These are phyloP conservation scores for Rachicladosporium sp. DNA, from an alignment of 2,329 filamentous ascomycete species.

Conservation along the genomic window DNA sequence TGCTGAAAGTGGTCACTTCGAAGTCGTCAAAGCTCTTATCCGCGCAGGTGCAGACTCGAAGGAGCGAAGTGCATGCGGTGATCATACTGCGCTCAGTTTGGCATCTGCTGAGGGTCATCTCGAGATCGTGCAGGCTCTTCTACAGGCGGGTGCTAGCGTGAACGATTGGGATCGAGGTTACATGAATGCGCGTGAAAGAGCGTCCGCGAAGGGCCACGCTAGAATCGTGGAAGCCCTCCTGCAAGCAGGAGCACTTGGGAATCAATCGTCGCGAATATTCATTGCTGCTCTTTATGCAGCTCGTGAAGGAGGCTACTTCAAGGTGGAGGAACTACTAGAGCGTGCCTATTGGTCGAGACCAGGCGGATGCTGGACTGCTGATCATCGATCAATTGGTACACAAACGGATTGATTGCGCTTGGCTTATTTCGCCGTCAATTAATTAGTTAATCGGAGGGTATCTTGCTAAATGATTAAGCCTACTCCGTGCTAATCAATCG, in stretches of 20 bases:
- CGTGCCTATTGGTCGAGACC: too few relatives aligned
- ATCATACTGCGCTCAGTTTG: conserved; percentile 5
- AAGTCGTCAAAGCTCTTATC: background rate
- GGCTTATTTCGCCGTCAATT: too few relatives aligned
- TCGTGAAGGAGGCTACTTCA: too few relatives aligned
- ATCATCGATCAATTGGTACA: too few relatives aligned
- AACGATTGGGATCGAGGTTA: conserved; percentile 5
- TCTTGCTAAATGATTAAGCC: too few relatives aligned
- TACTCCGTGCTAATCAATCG: too few relatives aligned
- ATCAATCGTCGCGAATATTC: conserved; percentile 3
- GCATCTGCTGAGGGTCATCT: conserved; percentile 3
- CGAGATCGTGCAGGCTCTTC: background rate
- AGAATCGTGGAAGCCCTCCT: conserved; percentile 8
- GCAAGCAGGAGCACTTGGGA: conserved; percentile 8
- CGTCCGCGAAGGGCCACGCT: conserved; percentile 1
- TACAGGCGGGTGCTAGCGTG: conserved; percentile 6
- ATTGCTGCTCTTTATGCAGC: conserved; percentile 8
- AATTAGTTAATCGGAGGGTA: too few relatives aligned
- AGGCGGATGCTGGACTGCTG: too few relatives aligned
- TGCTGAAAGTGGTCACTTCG: conserved; percentile 1
- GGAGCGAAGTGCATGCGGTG: conserved; percentile 3
- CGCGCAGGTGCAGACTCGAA: background rate
- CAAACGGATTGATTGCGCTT: too few relatives aligned
- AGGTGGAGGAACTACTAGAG: too few relatives aligned
- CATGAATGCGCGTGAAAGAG: conserved; percentile 7